Evolutionary conservation across 345 rosid species (phyloP).

Genomic region (Rhodamnia argentea): DNA sequence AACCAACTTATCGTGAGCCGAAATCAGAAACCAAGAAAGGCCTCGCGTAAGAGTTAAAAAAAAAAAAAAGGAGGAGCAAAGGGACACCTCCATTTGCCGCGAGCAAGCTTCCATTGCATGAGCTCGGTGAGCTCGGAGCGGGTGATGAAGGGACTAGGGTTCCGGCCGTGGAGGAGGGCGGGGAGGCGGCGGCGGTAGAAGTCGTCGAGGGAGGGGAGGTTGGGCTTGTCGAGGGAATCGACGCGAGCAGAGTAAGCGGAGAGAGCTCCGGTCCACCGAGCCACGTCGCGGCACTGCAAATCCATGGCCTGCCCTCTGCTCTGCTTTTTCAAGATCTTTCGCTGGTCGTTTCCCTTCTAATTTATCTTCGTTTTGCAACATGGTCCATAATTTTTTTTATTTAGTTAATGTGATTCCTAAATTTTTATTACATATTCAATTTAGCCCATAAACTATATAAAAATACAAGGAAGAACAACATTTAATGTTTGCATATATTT

Average conservation of each 20-base stretch:
- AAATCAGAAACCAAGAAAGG: background rate
- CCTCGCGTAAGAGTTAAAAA: background rate
- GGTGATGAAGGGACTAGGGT: conserved; percentile 74
- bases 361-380: no score
- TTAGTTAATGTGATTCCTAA: no score
- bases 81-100: conserved; percentile 80
- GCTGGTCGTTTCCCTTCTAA: background rate
- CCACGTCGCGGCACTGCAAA: conserved; percentile 38
- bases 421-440: no score
- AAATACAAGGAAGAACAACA: no score
- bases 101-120: conserved; percentile 91
- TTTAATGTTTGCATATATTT: no score
- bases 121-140: conserved; percentile 69
- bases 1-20: background rate
- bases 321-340: no score
- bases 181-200: conserved; percentile 66
- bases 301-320: conserved; percentile 20
- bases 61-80: background rate
- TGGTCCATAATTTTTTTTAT: no score
- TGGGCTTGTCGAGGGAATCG: conserved; percentile 52
- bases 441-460: no score
- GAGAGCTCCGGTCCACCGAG: conserved; percentile 47
- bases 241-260: conserved; percentile 42
- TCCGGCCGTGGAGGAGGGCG: conserved; percentile 44
- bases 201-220: conserved; percentile 59